Evolutionary conservation across 1,284 basidiomycete genomes (phyloP), one percentile per base, ranked within the genome.

Genomic region (Microstroma glucosiphilum): DNA sequence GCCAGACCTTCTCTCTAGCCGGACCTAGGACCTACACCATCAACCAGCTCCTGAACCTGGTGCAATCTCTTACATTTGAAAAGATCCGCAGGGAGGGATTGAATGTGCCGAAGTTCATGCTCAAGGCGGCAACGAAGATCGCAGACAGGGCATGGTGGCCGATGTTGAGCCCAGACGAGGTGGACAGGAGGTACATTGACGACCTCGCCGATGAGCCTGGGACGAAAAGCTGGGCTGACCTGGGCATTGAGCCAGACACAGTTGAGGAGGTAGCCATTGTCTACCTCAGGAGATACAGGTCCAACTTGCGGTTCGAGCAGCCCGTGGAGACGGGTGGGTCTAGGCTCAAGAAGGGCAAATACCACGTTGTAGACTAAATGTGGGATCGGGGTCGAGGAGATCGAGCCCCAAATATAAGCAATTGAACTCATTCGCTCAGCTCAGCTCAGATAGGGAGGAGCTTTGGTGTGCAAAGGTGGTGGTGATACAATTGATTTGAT

Each of bases 131-230:
- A 40, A 85, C 92, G 6, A 85, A 83, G 69, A 80, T 84, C 37
- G 85, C 87, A 51, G 90, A 96, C 81, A 83, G 71, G 11, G 71
- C 84, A 15, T 98, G 92, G 93, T 98, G 93, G 93, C 93, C 92
- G 17, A 86, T 89, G 62, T 83, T 96, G 65, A 87, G 85, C 77
- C 89, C 91, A 0, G 94, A 98, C 80, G 93, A 97, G 81, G 88
- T 98, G 30, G 85, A 86, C 73, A 84, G 94, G 73, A 86, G 91
- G 68, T 96, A 86, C 81, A 86, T 97, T 69, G 85, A 93, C 81
- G 94, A 97, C 80, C 70, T 59, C 63, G 64, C 73, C 40, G 66
- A 69, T 57, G 69, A 65, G 51, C 65, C 68, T 15, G 72, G 61
- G 81, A 89, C 62, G 61, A 83, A 83, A 79, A 78, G 80, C 62